These are phyloP conservation scores for Geotrichum candidum DNA, from an alignment of 1,139 yeast species.

Conservation along the genomic window DNA sequence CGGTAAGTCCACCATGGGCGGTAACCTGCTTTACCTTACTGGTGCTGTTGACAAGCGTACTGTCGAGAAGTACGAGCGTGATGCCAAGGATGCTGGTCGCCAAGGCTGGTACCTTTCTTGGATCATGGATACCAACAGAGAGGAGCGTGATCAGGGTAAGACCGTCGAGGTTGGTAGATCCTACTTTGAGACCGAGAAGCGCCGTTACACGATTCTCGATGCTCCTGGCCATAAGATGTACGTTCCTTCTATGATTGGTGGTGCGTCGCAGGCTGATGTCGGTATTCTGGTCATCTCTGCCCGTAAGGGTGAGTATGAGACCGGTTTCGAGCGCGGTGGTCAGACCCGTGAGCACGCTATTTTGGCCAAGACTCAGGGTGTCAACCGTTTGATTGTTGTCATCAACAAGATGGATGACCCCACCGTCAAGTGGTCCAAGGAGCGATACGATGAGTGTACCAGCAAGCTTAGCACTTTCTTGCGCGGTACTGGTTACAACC, in stretches of 20 bases:
- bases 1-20: slow-evolving; percentile 99
- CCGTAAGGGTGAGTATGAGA: slow-evolving; percentile 98
- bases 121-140: slow-evolving; percentile 99
- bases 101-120: slow-evolving; percentile 99
- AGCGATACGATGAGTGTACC: slow-evolving; percentile 93
- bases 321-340: slow-evolving; percentile 98
- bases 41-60: slow-evolving; percentile 99
- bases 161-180: slow-evolving; percentile 99
- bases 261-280: slow-evolving; percentile 98
- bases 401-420: slow-evolving; percentile 99
- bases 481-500: slow-evolving; percentile 82
- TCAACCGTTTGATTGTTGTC: slow-evolving; percentile 83
- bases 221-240: slow-evolving; percentile 99
- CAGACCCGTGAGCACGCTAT: slow-evolving; percentile 98
- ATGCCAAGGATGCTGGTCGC: slow-evolving; percentile 98
- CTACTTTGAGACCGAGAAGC: slow-evolving; percentile 92
- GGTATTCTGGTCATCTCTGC: slow-evolving; percentile 96
- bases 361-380: slow-evolving; percentile 97
- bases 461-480: slow-evolving; percentile 69
- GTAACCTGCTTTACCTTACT: slow-evolving; percentile 84
- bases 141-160: slow-evolving; percentile 97
- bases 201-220: slow-evolving; percentile 95
- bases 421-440: slow-evolving; percentile 92
- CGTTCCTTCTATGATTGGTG: slow-evolving; percentile 98
- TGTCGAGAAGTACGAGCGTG: slow-evolving; percentile 96